Percentiles rank a stretch among this genome's conserved stretches.
Conservation (phyloP, 2,329 filamentous ascomycete species). For the Epichloe brachyelytri region DNA sequence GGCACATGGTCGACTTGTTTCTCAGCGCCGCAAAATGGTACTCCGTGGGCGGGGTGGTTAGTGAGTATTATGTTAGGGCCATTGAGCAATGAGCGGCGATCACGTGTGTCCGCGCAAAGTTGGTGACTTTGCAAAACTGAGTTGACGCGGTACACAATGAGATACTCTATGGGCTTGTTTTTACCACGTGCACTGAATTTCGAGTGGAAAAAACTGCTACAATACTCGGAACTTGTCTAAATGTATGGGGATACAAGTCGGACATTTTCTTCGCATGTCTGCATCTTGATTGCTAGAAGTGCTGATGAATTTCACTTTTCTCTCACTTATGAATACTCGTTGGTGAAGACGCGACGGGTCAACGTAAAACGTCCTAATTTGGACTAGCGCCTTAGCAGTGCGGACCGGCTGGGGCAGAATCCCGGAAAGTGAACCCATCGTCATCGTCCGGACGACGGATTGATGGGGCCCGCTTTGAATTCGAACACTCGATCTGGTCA, state of each 20-base stretch:
- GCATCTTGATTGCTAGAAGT: background rate
- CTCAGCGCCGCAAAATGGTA: too few species aligned
- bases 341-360: constrained; percentile 6
- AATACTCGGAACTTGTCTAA: too few species aligned
- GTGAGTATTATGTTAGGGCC: background rate
- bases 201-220: too few species aligned
- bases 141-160: background rate
- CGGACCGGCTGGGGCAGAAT: background rate
- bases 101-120: constrained; percentile 4
- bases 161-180: background rate
- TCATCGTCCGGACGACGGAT: constrained; percentile 5
- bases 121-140: background rate
- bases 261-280: background rate
- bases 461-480: background rate
- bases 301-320: background rate
- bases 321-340: background rate
- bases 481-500: background rate
- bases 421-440: background rate
- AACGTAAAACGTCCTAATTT: background rate
- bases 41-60: too few species aligned
- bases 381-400: background rate
- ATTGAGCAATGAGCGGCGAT: background rate
- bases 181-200: background rate
- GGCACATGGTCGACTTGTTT: too few species aligned
- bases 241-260: background rate